Percentiles rank a stretch among this genome's conserved stretches.
These are phyloP conservation scores for Gaertneriomyces semiglobifer DNA, from an alignment of 192 early-diverging fungal species.

Conservation along the genomic window DNA sequence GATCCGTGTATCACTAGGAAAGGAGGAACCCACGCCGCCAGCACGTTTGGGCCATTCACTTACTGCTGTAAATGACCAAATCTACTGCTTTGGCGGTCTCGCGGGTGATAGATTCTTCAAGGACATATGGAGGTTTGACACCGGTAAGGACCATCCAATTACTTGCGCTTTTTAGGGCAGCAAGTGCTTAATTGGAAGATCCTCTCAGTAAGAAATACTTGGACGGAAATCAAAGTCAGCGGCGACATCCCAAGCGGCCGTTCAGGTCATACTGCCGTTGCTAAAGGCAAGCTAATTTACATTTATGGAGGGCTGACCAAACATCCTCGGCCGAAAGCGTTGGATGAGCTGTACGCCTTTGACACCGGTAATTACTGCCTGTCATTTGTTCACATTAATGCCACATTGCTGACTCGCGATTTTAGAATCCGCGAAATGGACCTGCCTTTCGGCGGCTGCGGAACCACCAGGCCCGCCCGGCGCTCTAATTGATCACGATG, in stretches of 20 bases:
- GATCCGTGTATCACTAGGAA: conserved; percentile 17
- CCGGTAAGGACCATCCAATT: conserved; percentile 13
- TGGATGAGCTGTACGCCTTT: conserved; percentile 26
- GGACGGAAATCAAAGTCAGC: conserved; percentile 10
- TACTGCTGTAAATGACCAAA: conserved; percentile 13
- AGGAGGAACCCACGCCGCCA: background rate
- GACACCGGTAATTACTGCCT: conserved; percentile 25
- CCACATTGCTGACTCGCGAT: background rate
- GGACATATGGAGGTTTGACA: conserved; percentile 41
- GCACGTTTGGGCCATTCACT: conserved; percentile 36
- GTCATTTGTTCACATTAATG: background rate
- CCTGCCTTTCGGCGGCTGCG: conserved; percentile 15
- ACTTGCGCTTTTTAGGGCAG: conserved; percentile 1
- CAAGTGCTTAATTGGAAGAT: background rate
- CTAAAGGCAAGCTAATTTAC: background rate
- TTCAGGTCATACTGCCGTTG: conserved; percentile 26
- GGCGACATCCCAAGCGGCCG: conserved; percentile 21
- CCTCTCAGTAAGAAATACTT: conserved; percentile 16
- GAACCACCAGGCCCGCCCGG: conserved; percentile 23
- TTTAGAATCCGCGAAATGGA: conserved; percentile 15
- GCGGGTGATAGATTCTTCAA: conserved; percentile 7
- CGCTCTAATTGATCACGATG: conserved; percentile 23
- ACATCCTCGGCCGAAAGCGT: conserved; percentile 7
- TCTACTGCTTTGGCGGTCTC: conserved; percentile 38
- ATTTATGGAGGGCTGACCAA: conserved; percentile 25